Conservation (phyloP, 2,329 filamentous ascomycete genomes). For the Aspergillus flavus region DNA sequence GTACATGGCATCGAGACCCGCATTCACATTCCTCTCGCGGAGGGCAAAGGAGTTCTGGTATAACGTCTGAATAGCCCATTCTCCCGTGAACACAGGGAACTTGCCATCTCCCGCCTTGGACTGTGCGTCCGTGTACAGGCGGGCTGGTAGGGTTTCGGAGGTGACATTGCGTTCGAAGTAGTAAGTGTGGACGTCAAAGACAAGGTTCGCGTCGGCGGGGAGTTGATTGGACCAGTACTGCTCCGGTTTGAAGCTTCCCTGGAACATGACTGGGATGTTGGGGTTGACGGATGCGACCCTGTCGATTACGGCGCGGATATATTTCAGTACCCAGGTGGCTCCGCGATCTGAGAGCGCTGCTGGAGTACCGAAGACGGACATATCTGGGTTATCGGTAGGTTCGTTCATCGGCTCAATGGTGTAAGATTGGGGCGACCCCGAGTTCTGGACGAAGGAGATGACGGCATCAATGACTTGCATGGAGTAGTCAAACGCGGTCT, state of each 20-base stretch:
- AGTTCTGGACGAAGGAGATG: constrained; percentile 23
- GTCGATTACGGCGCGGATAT: constrained; percentile 24
- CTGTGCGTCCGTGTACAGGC: constrained; percentile 23
- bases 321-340: constrained; percentile 26
- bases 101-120: constrained; percentile 17
- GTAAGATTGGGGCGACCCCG: constrained; percentile 22
- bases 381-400: constrained; percentile 26
- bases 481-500: constrained; percentile 27
- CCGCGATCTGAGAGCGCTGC: constrained; percentile 25
- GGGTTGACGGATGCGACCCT: constrained; percentile 18
- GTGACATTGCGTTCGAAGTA: constrained; percentile 24
- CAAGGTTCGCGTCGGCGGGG: constrained; percentile 20
- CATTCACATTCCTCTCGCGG: constrained; percentile 19
- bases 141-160: constrained; percentile 18
- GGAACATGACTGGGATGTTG: constrained; percentile 28
- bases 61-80: constrained; percentile 27
- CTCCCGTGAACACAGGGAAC: constrained; percentile 28
- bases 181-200: constrained; percentile 32
- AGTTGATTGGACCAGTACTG: constrained; percentile 25
- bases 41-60: constrained; percentile 20
- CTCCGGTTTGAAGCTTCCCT: constrained; percentile 29
- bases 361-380: constrained; percentile 27
- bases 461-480: constrained; percentile 24
- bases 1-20: constrained; percentile 18
- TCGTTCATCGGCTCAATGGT: constrained; percentile 32